phyloP scores from a whole-genome alignment of 2,329 filamentous ascomycete species.

The Aspergillus pseudotamarii region DNA sequence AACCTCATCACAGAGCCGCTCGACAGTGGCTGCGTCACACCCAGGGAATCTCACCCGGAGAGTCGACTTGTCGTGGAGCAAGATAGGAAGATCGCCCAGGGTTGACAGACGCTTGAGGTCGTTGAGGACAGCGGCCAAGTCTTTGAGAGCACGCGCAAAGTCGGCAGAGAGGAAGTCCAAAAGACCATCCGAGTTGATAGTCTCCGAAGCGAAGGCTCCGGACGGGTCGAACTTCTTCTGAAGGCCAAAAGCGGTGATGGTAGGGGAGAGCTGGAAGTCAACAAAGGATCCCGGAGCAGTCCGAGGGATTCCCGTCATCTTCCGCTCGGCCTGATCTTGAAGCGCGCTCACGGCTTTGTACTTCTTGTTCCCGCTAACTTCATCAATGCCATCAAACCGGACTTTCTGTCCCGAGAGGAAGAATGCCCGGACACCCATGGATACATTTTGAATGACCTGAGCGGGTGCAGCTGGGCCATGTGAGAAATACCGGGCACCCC shows the following conservation, averaged over 20 bases:
- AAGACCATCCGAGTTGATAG: slow-evolving; percentile 79
- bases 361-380: slow-evolving; percentile 70
- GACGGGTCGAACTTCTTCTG: slow-evolving; percentile 31
- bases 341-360: slow-evolving; percentile 76
- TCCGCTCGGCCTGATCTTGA: slow-evolving; percentile 72
- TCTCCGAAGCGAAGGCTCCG: slow-evolving; percentile 52
- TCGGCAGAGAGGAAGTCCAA: slow-evolving; percentile 83
- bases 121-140: slow-evolving; percentile 75
- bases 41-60: slow-evolving; percentile 88
- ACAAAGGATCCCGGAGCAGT: slow-evolving; percentile 75
- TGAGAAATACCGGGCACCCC: slow-evolving; percentile 84
- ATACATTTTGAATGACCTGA: slow-evolving; percentile 94
- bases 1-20: slow-evolving; percentile 81
- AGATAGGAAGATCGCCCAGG: slow-evolving; percentile 82
- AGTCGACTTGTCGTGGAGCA: slow-evolving; percentile 66
- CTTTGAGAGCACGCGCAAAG: slow-evolving; percentile 83
- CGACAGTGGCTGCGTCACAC: slow-evolving; percentile 80
- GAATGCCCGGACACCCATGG: slow-evolving; percentile 87
- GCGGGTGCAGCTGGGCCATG: slow-evolving; percentile 82
- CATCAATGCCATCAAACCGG: slow-evolving; percentile 77
- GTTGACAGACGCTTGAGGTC: slow-evolving; percentile 77
- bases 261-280: slow-evolving; percentile 86
- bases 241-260: slow-evolving; percentile 76
- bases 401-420: slow-evolving; percentile 87
- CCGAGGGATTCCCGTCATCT: slow-evolving; percentile 59